phyloP scores from a whole-genome alignment of 352 stramenopile species.

The Phytophthora agathidicida region DNA sequence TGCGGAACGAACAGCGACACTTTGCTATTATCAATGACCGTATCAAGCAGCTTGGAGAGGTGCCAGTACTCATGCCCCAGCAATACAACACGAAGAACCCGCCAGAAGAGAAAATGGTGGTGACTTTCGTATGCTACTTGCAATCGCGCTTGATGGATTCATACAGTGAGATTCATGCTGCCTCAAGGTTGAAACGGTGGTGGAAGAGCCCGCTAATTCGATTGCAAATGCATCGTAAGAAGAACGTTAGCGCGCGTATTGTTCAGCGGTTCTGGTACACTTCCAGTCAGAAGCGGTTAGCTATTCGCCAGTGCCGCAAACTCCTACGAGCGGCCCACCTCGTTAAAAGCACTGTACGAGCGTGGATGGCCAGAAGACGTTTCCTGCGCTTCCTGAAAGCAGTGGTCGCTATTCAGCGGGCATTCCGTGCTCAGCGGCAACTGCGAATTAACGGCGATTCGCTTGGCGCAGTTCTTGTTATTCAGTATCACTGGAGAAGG shows the following conservation, averaged over 20 bases:
- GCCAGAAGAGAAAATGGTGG: constrained; percentile 93
- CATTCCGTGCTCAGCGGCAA: constrained; percentile 33
- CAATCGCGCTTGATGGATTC: constrained; percentile 95
- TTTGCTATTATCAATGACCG: constrained; percentile 88
- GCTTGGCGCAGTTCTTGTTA: constrained; percentile 26
- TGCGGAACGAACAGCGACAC: constrained; percentile 86
- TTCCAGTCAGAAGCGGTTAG: constrained; percentile 73
- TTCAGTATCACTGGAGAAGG: constrained; percentile 50
- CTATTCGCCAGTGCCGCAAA: constrained; percentile 71
- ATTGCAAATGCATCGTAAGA: constrained; percentile 61
- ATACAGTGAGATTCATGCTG: constrained; percentile 92
- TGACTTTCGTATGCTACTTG: constrained; percentile 95
- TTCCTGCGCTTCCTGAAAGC: constrained; percentile 38
- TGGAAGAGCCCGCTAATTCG: constrained; percentile 68
- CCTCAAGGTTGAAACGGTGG: constrained; percentile 87
- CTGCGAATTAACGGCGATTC: constrained; percentile 23
- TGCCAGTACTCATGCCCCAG: constrained; percentile 90
- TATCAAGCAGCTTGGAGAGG: constrained; percentile 92
- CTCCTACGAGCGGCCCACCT: constrained; percentile 65
- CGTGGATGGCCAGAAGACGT: constrained; percentile 24
- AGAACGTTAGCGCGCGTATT: constrained; percentile 54
- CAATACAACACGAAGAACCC: constrained; percentile 89
- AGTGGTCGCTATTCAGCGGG: constrained; percentile 42
- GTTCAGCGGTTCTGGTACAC: constrained; percentile 86
- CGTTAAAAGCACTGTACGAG: constrained; percentile 48